Evolutionary conservation across 2,329 filamentous ascomycete species (phyloP), one percentile per base, ranked within the genome.

Genomic region (Aureobasidium melanogenum): DNA sequence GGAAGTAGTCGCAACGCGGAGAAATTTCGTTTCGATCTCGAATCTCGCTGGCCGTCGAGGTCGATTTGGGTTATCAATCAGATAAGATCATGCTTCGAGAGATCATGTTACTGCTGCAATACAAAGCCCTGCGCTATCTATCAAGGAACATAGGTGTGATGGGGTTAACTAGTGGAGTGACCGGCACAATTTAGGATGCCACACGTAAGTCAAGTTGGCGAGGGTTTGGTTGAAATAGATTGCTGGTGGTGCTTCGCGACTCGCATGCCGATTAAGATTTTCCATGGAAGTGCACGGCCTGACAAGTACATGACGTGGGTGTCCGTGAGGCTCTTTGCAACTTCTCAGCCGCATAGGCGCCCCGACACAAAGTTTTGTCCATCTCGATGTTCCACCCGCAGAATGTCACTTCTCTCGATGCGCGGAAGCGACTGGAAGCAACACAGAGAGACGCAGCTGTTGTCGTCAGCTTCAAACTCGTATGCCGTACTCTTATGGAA

Each of bases 71-170:
- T 6, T 8, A 28, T 54, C 50, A 34, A 56, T 56, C 52, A 34
- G 52, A 56, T 56, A 44, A 56, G 52, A 56, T 56, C n/a, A 22
- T 30, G 19, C 5, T 55, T 43, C n/a, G n/a, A n/a, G n/a, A 55
- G 51, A 55, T 55, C 17, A 22, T 30, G 19, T n/a, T 22, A 6
- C 19, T 24, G n/a, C n/a, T n/a, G n/a, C n/a, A n/a, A n/a, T n/a
- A n/a, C n/a, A n/a, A n/a, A n/a, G n/a, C n/a, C n/a, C n/a, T n/a
- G n/a, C n/a, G n/a, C n/a, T n/a, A n/a, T n/a, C n/a, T n/a, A 9
- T 34, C 28, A 30, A 50, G 24, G 30, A 22, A 34, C 19, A 17
- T 32, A 34, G 19, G 19, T 22, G 30, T 24, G 32, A 54, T 17
- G 19, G 7, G 17, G 36, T 6, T 5, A 54, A 30, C 34, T 28